Percentiles rank a stretch among this genome's conserved stretches.
Evolutionary conservation across 495 filamentous ascomycete genomes (phyloP).

Genomic region (Aspergillus diversus): DNA sequence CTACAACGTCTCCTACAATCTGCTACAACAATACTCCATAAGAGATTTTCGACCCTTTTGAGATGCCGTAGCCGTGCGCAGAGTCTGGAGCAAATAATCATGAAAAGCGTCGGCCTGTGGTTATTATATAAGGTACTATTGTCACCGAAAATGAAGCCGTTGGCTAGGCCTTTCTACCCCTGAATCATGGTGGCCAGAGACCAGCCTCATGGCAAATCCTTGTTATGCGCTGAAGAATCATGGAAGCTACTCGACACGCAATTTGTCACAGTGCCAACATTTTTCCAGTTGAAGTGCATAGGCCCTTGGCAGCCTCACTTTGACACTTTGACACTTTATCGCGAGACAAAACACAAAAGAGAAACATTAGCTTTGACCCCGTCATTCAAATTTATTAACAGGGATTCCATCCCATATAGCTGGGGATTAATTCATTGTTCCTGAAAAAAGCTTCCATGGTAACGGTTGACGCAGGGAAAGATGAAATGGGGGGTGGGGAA

Average conservation of each 20-base stretch:
- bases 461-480: constrained; percentile 8
- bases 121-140: constrained; percentile 1
- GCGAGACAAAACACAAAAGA: background rate
- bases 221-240: background rate
- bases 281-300: constrained; percentile 3
- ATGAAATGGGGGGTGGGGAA: constrained; percentile 1
- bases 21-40: background rate
- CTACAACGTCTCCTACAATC: background rate
- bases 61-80: background rate
- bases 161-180: background rate
- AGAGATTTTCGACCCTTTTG: background rate
- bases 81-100: background rate
- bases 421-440: constrained; percentile 14
- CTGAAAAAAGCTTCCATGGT: constrained; percentile 12
- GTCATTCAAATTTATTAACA: background rate
- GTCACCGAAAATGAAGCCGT: background rate
- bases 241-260: background rate
- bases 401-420: constrained; percentile 23
- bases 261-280: background rate
- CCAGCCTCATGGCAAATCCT: background rate
- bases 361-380: constrained; percentile 5
- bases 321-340: background rate
- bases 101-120: background rate
- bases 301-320: constrained; percentile 6
- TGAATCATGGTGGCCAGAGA: background rate